Base-by-base conservation (phyloP, 768 basidiomycete species). In the Porphyrellus cyaneotinctus region DNA sequence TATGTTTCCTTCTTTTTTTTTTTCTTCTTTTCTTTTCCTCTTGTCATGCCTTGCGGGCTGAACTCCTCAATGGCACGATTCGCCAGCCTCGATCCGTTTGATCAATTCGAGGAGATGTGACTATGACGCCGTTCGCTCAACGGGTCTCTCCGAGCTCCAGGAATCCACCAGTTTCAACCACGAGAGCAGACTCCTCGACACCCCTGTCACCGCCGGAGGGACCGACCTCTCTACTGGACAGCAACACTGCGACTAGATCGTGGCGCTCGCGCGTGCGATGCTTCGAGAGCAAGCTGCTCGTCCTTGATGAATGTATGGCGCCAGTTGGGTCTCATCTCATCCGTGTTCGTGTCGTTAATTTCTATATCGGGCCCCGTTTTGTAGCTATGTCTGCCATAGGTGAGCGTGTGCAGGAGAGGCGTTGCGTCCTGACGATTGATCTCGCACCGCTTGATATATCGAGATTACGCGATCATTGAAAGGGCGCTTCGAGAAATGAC, bases 71-170 rank as follows among this genome's bases (percentile, higher is more conserved):
- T 38, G 77, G 79, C 0, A 72, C 73, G 20, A 63, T 79, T 36
- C 72, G 78, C 28, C 69, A 80, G 76, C 59, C 67, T 81, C 23
- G 80, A 81, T 62, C 76, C 77, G 5, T 81, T 79, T 58, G 70
- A 64, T 6, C 73, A 81, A 56, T 66, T 74, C 50, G 75, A 79
- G 38, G 78, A n/a, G n/a, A 81, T 47, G 67, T 70, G 3, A 64
- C 65, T 1, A 61, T 78, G 68, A 76, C 53, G 65, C 59, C n/a
- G n/a, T 78, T 26, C 71, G 70, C 20, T 61, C 75, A n/a, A n/a
- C n/a, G 0, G 77, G 76, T 7, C 63, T 74, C 9, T 68, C 65
- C 47, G 49, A 55, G 17, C n/a, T n/a, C n/a, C n/a, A n/a, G n/a
- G n/a, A n/a, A n/a, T n/a, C n/a, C n/a, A 38, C 15, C 14, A 3